These are phyloP conservation scores for Paraglomus brasilianum DNA, from an alignment of 192 early-diverging fungal genomes.

Conservation along the genomic window DNA sequence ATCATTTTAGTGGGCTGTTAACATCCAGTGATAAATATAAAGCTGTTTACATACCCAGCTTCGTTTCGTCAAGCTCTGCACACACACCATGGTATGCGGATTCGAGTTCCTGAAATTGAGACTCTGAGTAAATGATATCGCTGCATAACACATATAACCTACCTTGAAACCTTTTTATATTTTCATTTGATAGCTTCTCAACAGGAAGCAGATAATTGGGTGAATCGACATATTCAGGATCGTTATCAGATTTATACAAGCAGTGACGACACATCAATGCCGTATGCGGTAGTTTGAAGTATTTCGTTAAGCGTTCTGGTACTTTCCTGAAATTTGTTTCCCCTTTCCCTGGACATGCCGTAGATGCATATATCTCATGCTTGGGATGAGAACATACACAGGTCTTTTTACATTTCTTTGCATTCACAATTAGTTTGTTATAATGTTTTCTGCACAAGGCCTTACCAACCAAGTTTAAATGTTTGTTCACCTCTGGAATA, in stretches of 20 bases:
- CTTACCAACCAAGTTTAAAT: conserved; percentile 20
- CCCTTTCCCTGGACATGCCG: not conserved
- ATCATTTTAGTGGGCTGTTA: no score
- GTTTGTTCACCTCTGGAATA: not conserved
- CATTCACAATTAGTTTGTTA: conserved; percentile 19
- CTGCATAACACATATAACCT: conserved; percentile 20
- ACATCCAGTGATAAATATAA: no score
- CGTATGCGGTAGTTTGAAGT: not conserved
- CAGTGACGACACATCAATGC: conserved; percentile 8
- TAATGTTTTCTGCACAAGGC: conserved; percentile 18
- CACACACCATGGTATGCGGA: conserved; percentile 5
- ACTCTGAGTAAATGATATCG: conserved; percentile 5
- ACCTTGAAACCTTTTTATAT: conserved; percentile 23
- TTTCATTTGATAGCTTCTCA: no score
- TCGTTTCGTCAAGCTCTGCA: no score
- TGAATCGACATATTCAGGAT: conserved; percentile 6
- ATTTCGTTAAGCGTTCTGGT: not conserved
- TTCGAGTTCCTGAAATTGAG: conserved; percentile 14
- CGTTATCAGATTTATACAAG: conserved; percentile 10
- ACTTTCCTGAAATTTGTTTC: conserved; percentile 11
- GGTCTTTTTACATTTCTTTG: no score
- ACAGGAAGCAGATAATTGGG: not conserved
- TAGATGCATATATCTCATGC: conserved; percentile 12
- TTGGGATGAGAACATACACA: conserved; percentile 6
- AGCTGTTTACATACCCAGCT: not conserved